Evolutionary conservation across 208 protist genomes (phyloP), one percentile per base, ranked within the genome.

Genomic region (Borovskyia barvae): DNA sequence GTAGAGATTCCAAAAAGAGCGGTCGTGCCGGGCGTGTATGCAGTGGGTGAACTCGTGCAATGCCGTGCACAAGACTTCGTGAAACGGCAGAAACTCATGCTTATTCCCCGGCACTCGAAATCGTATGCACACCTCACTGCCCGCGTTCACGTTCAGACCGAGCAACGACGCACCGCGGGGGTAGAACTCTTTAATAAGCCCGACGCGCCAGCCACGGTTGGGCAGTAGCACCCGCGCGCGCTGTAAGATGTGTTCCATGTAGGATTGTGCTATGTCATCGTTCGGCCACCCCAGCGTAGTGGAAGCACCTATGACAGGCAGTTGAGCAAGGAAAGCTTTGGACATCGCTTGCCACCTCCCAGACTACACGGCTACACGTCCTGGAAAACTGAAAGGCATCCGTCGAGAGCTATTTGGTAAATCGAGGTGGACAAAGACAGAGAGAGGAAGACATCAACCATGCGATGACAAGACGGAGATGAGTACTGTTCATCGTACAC

Each of bases 31-130:
- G 0, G 72, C 77, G 55, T 81, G 61, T 22, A 63, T 50, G 53
- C 81, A 92, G 59, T 97, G 92, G 5, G 82, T 84, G 12, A 97
- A 66, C 77, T 97, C 92, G 70, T 97, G 92, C 39, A 97, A 59
- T 12, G 89, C 74, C 1, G 89, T 97, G 58, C 83, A 87, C 0
- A 95, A 25, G 20, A 97, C 83, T 30, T 92, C 77, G 35, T 93
- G 66, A 55, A 94, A 95, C 17, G 87, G 83, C 36, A 93, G 66
- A 65, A 97, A 97, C 11, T 64, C 53, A n/a, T 62, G 60, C 36
- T 77, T 79, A 50, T 78, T 54, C 20, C 76, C 78, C 0, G 87
- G 86, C 0, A 69, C 39, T 28, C 92, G 85, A 49, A 97, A 90
- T 6, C 89, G 78, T 15, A 97, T 56, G 29, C 79, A 85, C 4